A percentile compares a stretch with the other conserved stretches of the same genome.
Evolutionary conservation across 164 flowering plant genomes (phyloP).

Genomic region (Vitis riparia): DNA sequence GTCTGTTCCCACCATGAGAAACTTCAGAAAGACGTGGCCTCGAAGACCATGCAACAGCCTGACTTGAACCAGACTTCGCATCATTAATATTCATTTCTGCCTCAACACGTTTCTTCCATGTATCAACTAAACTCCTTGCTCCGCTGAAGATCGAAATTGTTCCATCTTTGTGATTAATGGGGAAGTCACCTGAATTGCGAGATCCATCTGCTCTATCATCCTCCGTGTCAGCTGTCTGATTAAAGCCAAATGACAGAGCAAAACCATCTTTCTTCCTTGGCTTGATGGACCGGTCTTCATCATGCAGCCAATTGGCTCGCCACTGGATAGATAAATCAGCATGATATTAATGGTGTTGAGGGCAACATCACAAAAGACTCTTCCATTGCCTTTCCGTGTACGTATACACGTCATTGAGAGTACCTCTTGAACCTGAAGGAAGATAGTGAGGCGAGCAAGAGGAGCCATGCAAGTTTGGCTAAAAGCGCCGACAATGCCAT

Average conservation of each 20-base stretch:
- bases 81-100: constrained; percentile 82
- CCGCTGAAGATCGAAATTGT: too few species aligned
- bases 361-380: too few species aligned
- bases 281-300: constrained; percentile 45
- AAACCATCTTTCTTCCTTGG: constrained; percentile 44
- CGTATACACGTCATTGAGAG: too few species aligned
- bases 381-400: too few species aligned
- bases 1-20: constrained; percentile 56
- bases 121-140: constrained; percentile 77
- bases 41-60: constrained; percentile 60
- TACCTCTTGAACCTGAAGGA: constrained; percentile 12
- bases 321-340: too few species aligned
- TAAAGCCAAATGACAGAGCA: constrained; percentile 63
- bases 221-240: constrained; percentile 53
- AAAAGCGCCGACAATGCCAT: too few species aligned
- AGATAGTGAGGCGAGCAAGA: not conserved
- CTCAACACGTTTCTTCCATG: constrained; percentile 99
- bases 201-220: constrained; percentile 64
- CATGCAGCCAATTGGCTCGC: constrained; percentile 52
- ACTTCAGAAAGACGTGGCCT: constrained; percentile 52
- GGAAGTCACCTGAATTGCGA: too few species aligned
- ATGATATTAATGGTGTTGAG: too few species aligned
- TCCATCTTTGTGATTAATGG: too few species aligned
- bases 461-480: too few species aligned
- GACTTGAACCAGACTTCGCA: constrained; percentile 69